Percentiles rank a stretch among this genome's conserved stretches.
These are phyloP conservation scores for Powellomyces hirtus DNA, from an alignment of 192 early-diverging fungal species.

Conservation along the genomic window DNA sequence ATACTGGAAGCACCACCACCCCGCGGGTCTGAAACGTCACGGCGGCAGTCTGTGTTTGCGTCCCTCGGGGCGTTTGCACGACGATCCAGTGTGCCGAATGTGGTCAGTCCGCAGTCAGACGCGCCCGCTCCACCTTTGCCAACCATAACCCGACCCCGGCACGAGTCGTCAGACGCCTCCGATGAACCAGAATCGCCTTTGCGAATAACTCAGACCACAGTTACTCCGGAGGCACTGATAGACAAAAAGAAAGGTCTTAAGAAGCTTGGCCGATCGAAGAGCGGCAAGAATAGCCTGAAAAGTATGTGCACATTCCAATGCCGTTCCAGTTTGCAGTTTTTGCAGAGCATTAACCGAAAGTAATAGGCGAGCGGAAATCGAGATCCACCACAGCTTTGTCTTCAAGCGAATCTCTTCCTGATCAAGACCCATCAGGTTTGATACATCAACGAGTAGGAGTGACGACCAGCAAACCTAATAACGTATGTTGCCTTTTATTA, in stretches of 20 bases:
- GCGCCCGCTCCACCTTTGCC: not conserved
- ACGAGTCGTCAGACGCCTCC: not conserved
- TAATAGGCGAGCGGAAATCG: not conserved
- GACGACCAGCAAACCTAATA: too few relatives aligned
- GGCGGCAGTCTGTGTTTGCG: not conserved
- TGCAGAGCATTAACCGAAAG: too few relatives aligned
- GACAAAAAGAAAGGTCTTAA: conserved; percentile 12
- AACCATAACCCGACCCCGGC: not conserved
- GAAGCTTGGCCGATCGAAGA: conserved; percentile 5
- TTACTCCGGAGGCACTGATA: not conserved
- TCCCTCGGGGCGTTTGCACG: not conserved
- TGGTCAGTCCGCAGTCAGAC: not conserved
- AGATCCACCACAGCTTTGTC: conserved; percentile 2
- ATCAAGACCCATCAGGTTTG: too few relatives aligned
- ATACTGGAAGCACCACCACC: not conserved
- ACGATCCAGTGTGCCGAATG: conserved; percentile 1
- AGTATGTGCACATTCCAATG: too few relatives aligned
- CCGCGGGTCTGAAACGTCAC: not conserved
- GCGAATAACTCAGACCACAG: not conserved
- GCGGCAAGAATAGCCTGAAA: not conserved
- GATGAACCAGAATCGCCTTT: not conserved
- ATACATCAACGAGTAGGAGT: too few relatives aligned
- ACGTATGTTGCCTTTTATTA: too few relatives aligned
- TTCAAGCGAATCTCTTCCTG: conserved; percentile 5
- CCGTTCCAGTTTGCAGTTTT: too few relatives aligned